Evolutionary conservation across 1,284 basidiomycete genomes (phyloP), one percentile per base, ranked within the genome.

Genomic region (Trichosporon ovoides): DNA sequence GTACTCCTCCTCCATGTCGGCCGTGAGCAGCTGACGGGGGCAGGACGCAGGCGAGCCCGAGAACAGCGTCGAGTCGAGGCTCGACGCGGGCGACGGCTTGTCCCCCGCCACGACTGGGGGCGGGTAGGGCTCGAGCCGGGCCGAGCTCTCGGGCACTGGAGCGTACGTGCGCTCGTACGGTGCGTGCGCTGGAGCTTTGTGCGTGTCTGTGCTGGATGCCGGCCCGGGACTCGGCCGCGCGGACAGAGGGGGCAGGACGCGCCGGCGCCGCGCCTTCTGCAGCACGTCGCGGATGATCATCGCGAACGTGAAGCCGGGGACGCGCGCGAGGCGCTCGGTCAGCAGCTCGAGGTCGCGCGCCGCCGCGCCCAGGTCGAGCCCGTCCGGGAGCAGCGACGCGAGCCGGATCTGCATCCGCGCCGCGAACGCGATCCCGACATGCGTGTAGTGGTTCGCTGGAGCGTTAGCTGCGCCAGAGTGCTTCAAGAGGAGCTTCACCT

Each of bases 241-340:
- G 9, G 28, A 31, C 5, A 49, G 20, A 0, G 73, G 73, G 0
- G 73, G 73, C 9, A 75, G 60, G 3, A 72, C 63, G 14, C 66
- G 67, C 36, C 66, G 57, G 1, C 66, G 54, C 13, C 72, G 46
- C 16, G 73, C 73, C 53, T 66, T 66, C 37, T 59, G 53, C 11
- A 74, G 55, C 14, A 73, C 64, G 10, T 70, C 69, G 19, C 68
- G 68, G 9, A 74, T 65, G n/a, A 69, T 55, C 33, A 66, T 58
- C 3, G 70, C 69, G 49, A 68, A 71, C 61, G 69, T 68, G 63
- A 72, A 75, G 0, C 73, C 72, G 7, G 73, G 73, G 1, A 75
- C 73, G 22, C 64, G 61, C 1, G 69, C 62, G 10, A 75, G 57
- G 12, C 66, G 59, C 22, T 65, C 52, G 6, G 71, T 66, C 4